A percentile compares a stretch with the other conserved stretches of the same genome.
Evolutionary conservation across 164 flowering plant genomes (phyloP).

Genomic region (Vitis rotundifolia): DNA sequence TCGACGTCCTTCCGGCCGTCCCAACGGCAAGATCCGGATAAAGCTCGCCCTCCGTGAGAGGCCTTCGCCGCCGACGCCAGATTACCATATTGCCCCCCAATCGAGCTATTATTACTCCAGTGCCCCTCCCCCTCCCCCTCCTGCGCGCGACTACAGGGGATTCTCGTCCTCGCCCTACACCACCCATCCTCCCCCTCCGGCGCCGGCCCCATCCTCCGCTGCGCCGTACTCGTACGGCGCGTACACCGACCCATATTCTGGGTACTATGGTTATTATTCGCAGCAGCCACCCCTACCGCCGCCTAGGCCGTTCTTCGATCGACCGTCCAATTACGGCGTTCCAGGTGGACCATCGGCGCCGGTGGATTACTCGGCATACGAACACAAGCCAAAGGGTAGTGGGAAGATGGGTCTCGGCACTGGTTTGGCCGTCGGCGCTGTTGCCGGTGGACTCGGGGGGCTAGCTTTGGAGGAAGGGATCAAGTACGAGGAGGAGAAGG

Average conservation of each 20-base stretch:
- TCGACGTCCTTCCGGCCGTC: slow-evolving; percentile 7
- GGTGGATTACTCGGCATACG: slow-evolving; percentile 7
- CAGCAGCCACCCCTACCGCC: no score
- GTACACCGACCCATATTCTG: no score
- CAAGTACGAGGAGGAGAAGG: slow-evolving; percentile 4
- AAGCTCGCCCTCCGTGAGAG: slow-evolving; percentile 9
- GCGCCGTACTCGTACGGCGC: no score
- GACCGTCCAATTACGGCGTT: slow-evolving; percentile 7
- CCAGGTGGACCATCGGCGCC: slow-evolving; percentile 18
- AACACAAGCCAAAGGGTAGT: not conserved
- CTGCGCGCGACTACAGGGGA: not conserved
- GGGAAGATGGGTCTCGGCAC: no score
- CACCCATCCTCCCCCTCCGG: no score
- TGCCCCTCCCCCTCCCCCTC: not conserved
- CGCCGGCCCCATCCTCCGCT: no score
- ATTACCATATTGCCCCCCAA: not conserved
- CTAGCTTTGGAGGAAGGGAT: slow-evolving; percentile 14
- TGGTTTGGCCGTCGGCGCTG: slow-evolving; percentile 12
- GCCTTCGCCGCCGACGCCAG: not conserved
- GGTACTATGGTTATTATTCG: no score
- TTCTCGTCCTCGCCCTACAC: not conserved
- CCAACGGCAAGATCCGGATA: slow-evolving; percentile 7
- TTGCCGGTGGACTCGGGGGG: slow-evolving; percentile 7
- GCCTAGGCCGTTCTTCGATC: slow-evolving; percentile 1
- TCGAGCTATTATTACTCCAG: not conserved